These are phyloP conservation scores for Cruciata laevipes DNA, from an alignment of 257 asterid genomes.

Conservation along the genomic window DNA sequence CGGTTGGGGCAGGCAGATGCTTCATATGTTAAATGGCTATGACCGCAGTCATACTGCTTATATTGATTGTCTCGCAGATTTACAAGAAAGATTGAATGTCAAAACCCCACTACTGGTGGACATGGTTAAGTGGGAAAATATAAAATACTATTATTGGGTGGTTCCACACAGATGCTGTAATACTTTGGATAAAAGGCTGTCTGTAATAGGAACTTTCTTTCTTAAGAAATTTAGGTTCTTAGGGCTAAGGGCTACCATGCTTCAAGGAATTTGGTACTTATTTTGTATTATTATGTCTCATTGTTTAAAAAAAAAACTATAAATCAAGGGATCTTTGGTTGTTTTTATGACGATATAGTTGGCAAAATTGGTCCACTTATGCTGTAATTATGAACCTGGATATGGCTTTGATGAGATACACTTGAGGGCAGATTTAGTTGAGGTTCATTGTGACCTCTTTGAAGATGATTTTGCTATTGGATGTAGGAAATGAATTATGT, in stretches of 20 bases:
- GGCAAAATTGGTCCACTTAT: too few species aligned
- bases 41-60: background rate
- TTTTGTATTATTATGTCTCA: background rate
- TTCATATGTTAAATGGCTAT: background rate
- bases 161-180: background rate
- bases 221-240: background rate
- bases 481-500: background rate
- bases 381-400: background rate
- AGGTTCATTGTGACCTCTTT: background rate
- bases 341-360: background rate
- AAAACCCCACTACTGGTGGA: background rate
- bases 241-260: background rate
- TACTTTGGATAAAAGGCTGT: too few species aligned
- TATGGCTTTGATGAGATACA: background rate
- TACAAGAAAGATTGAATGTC: background rate
- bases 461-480: background rate
- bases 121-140: background rate
- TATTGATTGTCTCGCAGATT: background rate
- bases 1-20: background rate
- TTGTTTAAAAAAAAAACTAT: too few species aligned
- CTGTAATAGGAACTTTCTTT: background rate
- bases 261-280: background rate
- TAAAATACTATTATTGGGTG: background rate
- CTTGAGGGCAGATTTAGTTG: background rate
- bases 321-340: constrained; percentile 3